A percentile compares a stretch with the other conserved stretches of the same genome.
Evolutionary conservation across 2,329 filamentous ascomycete genomes (phyloP).

Genomic region (Didymellaceae sp.): DNA sequence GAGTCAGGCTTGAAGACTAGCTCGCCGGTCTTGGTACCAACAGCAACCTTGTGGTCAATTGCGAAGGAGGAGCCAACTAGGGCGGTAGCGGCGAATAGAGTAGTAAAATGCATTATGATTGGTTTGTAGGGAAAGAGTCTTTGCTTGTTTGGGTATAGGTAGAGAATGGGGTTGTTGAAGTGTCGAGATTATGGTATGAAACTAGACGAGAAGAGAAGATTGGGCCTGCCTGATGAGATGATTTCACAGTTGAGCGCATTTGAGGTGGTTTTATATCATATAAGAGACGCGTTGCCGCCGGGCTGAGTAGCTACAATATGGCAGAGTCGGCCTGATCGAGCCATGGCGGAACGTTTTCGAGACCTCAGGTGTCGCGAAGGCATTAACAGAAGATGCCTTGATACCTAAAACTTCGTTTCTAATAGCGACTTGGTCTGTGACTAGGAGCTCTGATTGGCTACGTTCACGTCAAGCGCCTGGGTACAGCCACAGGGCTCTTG

Average conservation of each 20-base stretch:
- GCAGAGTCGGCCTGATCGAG: constrained; percentile 32
- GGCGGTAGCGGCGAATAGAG: constrained; percentile 41
- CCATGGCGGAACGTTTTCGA: constrained; percentile 45
- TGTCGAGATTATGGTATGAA: constrained; percentile 31
- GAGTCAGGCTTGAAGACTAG: constrained; percentile 46
- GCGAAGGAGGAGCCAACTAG: constrained; percentile 40
- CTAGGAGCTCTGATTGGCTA: constrained; percentile 35
- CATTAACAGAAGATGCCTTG: constrained; percentile 32
- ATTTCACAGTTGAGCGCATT: constrained; percentile 38
- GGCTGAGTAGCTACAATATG: constrained; percentile 22
- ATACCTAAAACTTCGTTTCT: constrained; percentile 18
- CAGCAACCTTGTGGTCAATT: constrained; percentile 42
- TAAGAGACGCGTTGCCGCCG: constrained; percentile 35
- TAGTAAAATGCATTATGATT: constrained; percentile 51
- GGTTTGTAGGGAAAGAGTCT: constrained; percentile 35
- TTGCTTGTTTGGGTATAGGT: constrained; percentile 41
- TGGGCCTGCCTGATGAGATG: constrained; percentile 47
- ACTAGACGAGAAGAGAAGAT: constrained; percentile 41
- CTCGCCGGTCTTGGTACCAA: constrained; percentile 35
- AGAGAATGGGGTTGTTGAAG: constrained; percentile 15
- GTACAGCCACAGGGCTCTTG: constrained; percentile 32
- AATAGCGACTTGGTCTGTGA: constrained; percentile 22
- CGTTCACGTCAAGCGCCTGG: constrained; percentile 25
- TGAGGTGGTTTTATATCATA: constrained; percentile 46
- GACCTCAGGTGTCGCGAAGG: constrained; percentile 44